A percentile compares a stretch with the other conserved stretches of the same genome.
These are phyloP conservation scores for Lactarius hengduanensis DNA, from an alignment of 768 basidiomycete species.

Conservation along the genomic window DNA sequence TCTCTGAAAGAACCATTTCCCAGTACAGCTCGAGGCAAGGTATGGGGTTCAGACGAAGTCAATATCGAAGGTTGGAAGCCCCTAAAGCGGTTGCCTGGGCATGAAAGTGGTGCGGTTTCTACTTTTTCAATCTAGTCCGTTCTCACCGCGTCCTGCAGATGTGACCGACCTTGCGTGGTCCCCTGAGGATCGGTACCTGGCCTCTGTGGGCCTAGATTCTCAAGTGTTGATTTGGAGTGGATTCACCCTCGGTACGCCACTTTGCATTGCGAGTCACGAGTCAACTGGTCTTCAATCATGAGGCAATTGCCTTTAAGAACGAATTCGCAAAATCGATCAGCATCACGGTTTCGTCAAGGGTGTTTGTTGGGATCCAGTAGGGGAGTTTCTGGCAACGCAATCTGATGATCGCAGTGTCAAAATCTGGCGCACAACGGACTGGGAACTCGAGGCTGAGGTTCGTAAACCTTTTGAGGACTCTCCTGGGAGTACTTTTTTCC, in stretches of 20 bases:
- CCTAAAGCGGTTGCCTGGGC: slow-evolving; percentile 85
- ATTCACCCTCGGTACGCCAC: slow-evolving; percentile 70
- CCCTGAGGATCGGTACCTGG: slow-evolving; percentile 86
- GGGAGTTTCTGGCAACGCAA: slow-evolving; percentile 96
- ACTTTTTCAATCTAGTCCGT: slow-evolving; percentile 14
- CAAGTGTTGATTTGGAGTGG: slow-evolving; percentile 94
- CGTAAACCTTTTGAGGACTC: slow-evolving; percentile 91
- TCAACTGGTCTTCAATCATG: not conserved
- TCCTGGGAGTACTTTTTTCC: slow-evolving; percentile 92
- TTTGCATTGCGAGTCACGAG: not conserved
- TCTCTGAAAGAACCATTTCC: not conserved
- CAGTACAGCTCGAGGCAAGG: slow-evolving; percentile 78
- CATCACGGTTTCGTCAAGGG: slow-evolving; percentile 99
- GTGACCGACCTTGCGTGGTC: slow-evolving; percentile 96
- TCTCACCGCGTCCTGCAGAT: slow-evolving; percentile 47
- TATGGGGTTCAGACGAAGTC: slow-evolving; percentile 93
- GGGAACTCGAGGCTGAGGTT: slow-evolving; percentile 82
- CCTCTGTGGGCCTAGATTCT: slow-evolving; percentile 92
- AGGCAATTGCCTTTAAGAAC: slow-evolving; percentile 50
- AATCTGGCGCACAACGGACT: slow-evolving; percentile 94
- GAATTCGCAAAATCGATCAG: slow-evolving; percentile 75
- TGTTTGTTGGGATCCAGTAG: slow-evolving; percentile 98
- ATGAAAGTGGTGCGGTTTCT: slow-evolving; percentile 76
- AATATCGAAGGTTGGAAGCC: slow-evolving; percentile 99
- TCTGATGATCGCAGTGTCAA: slow-evolving; percentile 96